Evolutionary conservation across 2,329 filamentous ascomycete genomes (phyloP).

Genomic region (Aspergillus oerlinghausenensis): DNA sequence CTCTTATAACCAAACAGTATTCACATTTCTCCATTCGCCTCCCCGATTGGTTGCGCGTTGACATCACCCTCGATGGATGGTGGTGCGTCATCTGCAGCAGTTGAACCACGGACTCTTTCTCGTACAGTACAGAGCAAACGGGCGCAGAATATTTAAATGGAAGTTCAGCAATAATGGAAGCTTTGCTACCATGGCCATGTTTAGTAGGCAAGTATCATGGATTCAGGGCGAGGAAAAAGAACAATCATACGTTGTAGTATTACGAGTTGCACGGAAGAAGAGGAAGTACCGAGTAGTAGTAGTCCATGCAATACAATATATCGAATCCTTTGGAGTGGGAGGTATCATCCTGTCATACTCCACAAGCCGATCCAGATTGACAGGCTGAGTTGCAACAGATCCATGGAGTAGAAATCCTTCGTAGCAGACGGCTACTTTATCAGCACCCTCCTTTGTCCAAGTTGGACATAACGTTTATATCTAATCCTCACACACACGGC

Average conservation of each 20-base stretch:
- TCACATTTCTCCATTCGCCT: neutral
- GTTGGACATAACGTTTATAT: neutral
- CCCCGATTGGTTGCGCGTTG: neutral
- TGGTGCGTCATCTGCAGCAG: slow-evolving; percentile 1
- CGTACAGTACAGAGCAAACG: neutral
- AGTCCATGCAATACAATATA: neutral
- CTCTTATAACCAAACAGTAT: neutral
- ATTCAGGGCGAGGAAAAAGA: neutral
- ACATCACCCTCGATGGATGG: neutral
- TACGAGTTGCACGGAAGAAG: neutral
- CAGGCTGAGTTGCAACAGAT: slow-evolving; percentile 23
- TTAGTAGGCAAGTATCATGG: neutral
- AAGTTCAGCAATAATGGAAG: neutral
- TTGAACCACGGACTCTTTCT: neutral
- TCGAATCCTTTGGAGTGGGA: neutral
- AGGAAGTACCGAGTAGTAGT: neutral
- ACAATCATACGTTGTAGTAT: neutral
- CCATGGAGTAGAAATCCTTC: slow-evolving; percentile 11
- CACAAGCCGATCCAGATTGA: slow-evolving; percentile 8
- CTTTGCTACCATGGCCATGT: neutral
- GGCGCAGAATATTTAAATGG: too few relatives aligned
- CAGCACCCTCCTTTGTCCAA: neutral
- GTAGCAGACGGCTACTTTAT: neutral
- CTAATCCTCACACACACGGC: neutral
- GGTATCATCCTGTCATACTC: slow-evolving; percentile 17